These are phyloP conservation scores for Lindgomyces ingoldianus DNA, from an alignment of 495 filamentous ascomycete genomes.

Conservation along the genomic window DNA sequence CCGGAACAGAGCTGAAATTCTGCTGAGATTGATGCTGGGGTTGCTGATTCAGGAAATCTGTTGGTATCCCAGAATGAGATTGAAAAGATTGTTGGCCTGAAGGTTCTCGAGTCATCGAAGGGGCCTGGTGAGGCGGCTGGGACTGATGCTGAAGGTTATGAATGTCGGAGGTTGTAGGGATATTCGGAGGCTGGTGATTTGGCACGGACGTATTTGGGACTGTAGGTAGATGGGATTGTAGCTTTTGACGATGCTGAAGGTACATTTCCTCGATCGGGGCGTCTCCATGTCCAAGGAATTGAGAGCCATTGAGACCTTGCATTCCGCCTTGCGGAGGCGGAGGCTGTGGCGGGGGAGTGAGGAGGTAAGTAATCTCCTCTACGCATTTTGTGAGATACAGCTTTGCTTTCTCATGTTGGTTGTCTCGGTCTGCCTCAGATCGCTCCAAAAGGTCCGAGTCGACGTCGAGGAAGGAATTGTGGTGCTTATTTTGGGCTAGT, in stretches of 20 bases:
- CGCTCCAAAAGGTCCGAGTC: constrained; percentile 25
- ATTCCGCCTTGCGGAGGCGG: constrained; percentile 42
- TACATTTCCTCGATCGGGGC: constrained; percentile 47
- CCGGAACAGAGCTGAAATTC: constrained; percentile 45
- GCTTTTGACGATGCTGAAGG: constrained; percentile 45
- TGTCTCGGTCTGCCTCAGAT: constrained; percentile 45
- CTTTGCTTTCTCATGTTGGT: constrained; percentile 46
- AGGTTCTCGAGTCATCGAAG: constrained; percentile 36
- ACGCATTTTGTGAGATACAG: constrained; percentile 49
- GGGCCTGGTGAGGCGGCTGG: constrained; percentile 34
- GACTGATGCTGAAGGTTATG: constrained; percentile 38
- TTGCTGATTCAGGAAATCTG: constrained; percentile 19
- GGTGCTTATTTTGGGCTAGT: constrained; percentile 39
- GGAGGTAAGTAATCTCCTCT: constrained; percentile 51
- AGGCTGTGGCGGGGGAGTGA: constrained; percentile 50
- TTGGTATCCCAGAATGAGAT: constrained; percentile 8
- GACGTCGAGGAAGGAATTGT: constrained; percentile 50
- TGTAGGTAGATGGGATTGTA: constrained; percentile 33
- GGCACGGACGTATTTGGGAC: constrained; percentile 47
- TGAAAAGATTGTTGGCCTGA: constrained; percentile 31
- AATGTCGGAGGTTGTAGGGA: constrained; percentile 46
- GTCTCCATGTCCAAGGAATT: constrained; percentile 37
- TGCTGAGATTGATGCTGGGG: constrained; percentile 23
- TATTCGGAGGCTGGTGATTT: constrained; percentile 59
- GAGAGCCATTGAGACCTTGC: constrained; percentile 34